Evolutionary conservation across 1,284 basidiomycete genomes (phyloP).

Genomic region (Leccinum huronense): DNA sequence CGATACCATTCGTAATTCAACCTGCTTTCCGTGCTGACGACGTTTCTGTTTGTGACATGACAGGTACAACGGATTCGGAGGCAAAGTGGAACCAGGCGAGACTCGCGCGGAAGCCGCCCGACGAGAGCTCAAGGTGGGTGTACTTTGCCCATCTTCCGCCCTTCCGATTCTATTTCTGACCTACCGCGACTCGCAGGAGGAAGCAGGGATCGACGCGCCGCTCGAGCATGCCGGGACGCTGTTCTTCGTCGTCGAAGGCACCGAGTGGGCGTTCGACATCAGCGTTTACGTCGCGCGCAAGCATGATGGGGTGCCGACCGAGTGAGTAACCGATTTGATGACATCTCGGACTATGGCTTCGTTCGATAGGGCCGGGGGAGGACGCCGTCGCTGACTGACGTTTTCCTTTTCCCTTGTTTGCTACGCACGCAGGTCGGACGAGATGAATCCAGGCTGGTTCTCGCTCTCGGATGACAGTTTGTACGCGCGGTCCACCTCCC

Average conservation of each 20-base stretch:
- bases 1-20: not conserved
- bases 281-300: constrained; percentile 60
- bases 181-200: constrained; percentile 54
- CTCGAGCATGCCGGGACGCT: constrained; percentile 59
- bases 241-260: constrained; percentile 53
- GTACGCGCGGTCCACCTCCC: constrained; percentile 3
- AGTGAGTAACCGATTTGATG: constrained; percentile 43
- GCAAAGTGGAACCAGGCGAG: constrained; percentile 47
- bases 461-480: constrained; percentile 28
- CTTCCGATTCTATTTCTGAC: not conserved
- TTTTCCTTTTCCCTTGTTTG: not conserved
- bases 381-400: not conserved
- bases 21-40: not conserved
- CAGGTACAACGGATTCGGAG: constrained; percentile 54
- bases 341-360: not conserved
- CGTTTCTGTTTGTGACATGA: not conserved
- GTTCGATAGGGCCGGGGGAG: not conserved
- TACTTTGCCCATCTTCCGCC: no score
- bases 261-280: constrained; percentile 62
- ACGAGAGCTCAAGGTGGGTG: constrained; percentile 42
- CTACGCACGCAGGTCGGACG: constrained; percentile 36
- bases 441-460: constrained; percentile 44
- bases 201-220: constrained; percentile 65
- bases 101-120: constrained; percentile 40
- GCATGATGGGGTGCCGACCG: constrained; percentile 53